Evolutionary conservation across 495 filamentous ascomycete genomes (phyloP).

Genomic region (Penicillium maclennaniae): DNA sequence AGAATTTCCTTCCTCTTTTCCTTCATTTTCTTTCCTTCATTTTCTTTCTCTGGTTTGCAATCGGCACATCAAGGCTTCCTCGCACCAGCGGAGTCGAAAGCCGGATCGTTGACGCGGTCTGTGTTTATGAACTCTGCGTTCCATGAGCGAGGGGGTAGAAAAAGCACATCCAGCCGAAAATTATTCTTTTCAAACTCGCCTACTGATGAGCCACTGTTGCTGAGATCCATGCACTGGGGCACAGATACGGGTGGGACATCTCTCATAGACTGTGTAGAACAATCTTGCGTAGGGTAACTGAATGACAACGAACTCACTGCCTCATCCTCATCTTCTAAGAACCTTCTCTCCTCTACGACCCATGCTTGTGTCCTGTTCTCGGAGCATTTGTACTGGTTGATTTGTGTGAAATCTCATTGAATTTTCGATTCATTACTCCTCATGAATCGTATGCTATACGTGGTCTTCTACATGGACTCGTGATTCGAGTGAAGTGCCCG

Average conservation of each 20-base stretch:
- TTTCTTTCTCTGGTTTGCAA: slow-evolving; percentile 6
- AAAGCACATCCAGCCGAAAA: slow-evolving; percentile 35
- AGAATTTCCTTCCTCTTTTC: slow-evolving; percentile 1
- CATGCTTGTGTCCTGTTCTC: background rate
- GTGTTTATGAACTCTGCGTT: slow-evolving; percentile 21
- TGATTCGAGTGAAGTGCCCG: slow-evolving; percentile 13
- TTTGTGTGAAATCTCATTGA: background rate
- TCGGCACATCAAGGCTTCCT: slow-evolving; percentile 44
- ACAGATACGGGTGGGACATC: slow-evolving; percentile 96
- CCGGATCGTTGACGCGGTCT: slow-evolving; percentile 16
- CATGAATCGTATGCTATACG: slow-evolving; percentile 26
- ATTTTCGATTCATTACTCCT: slow-evolving; percentile 26
- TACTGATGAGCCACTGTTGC: slow-evolving; percentile 84
- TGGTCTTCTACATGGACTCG: slow-evolving; percentile 25
- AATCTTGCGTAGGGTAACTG: background rate
- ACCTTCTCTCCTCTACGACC: background rate
- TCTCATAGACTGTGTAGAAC: background rate
- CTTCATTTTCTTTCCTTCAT: background rate
- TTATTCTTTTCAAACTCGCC: slow-evolving; percentile 47
- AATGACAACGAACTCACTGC: background rate
- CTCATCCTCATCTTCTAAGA: background rate
- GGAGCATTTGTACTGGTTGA: background rate
- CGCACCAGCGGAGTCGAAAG: slow-evolving; percentile 28
- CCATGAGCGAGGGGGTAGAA: slow-evolving; percentile 46
- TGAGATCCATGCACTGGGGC: slow-evolving; percentile 68